Evolutionary conservation across 352 stramenopile genomes (phyloP).

Genomic region (Phytophthora sansomeana): DNA sequence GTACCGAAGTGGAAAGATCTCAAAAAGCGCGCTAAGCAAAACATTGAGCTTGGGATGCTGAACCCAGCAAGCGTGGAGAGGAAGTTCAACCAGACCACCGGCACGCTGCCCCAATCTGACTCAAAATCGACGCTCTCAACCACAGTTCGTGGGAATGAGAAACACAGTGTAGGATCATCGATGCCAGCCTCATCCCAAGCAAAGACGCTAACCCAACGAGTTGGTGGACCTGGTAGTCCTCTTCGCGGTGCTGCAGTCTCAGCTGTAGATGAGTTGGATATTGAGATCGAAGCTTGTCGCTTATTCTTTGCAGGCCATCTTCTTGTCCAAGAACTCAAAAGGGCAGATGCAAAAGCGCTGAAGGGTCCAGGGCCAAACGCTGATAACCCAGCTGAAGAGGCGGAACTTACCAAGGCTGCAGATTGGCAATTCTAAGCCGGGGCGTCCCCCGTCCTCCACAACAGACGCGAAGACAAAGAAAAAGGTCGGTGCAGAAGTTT

Average conservation of each 20-base stretch:
- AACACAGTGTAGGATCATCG: conserved; percentile 39
- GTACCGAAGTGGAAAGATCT: conserved; percentile 80
- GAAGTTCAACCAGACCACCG: conserved; percentile 13
- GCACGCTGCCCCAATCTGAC: conserved; percentile 38
- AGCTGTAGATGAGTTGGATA: conserved; percentile 70
- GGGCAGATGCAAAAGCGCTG: conserved; percentile 22
- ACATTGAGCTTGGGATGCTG: conserved; percentile 46
- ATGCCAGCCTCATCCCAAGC: conserved; percentile 34
- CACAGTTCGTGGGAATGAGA: conserved; percentile 40
- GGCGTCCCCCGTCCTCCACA: conserved; percentile 1
- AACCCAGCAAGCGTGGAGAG: conserved; percentile 21
- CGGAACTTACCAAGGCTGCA: conserved; percentile 1
- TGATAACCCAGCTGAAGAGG: conserved; percentile 21
- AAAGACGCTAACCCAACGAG: conserved; percentile 28
- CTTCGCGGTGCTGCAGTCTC: conserved; percentile 23
- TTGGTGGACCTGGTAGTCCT: conserved; percentile 31
- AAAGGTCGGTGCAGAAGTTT: conserved; percentile 43
- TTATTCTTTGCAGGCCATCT: conserved; percentile 92
- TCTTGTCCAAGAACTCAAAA: conserved; percentile 54
- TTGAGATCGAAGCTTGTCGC: conserved; percentile 86
- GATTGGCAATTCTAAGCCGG: conserved; percentile 14
- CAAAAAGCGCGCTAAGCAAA: conserved; percentile 61
- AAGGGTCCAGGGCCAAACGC: conserved; percentile 16
- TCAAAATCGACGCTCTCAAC: conserved; percentile 70
- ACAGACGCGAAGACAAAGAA: conserved; percentile 32